Evolutionary conservation across 2,329 filamentous ascomycete species (phyloP).

Genomic region (Colletotrichum karsti): DNA sequence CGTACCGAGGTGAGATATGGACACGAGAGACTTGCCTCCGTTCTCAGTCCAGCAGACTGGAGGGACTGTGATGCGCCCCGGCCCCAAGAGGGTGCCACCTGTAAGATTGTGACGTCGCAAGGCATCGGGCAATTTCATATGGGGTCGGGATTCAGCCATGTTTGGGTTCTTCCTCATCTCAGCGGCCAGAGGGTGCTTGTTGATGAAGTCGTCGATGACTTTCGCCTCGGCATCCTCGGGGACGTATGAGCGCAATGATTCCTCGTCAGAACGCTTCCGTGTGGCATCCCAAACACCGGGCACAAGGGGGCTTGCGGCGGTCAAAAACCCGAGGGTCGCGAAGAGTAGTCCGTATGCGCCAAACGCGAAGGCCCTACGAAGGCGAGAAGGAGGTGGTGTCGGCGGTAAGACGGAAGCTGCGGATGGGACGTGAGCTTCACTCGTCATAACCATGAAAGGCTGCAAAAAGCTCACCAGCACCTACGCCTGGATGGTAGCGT

Average conservation of each 20-base stretch:
- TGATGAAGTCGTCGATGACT: slow-evolving; percentile 78
- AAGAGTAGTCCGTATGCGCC: slow-evolving; percentile 46
- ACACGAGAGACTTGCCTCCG: slow-evolving; percentile 73
- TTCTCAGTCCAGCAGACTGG: slow-evolving; percentile 80
- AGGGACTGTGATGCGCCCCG: slow-evolving; percentile 80
- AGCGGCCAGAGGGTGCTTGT: slow-evolving; percentile 77
- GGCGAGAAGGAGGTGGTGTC: neutral
- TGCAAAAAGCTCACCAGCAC: neutral
- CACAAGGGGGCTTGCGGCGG: slow-evolving; percentile 62
- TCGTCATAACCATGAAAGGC: neutral
- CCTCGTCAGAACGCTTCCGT: slow-evolving; percentile 63
- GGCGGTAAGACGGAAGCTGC: neutral
- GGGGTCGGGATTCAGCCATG: slow-evolving; percentile 81
- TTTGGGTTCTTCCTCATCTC: slow-evolving; percentile 72
- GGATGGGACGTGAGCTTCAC: neutral
- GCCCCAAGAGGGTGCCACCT: slow-evolving; percentile 79
- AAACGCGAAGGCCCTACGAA: slow-evolving; percentile 17
- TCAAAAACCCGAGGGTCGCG: slow-evolving; percentile 61
- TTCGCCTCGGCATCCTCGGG: slow-evolving; percentile 61
- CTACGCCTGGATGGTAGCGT: slow-evolving; percentile 4
- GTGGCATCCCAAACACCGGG: slow-evolving; percentile 34
- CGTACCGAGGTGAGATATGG: slow-evolving; percentile 79
- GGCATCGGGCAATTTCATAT: slow-evolving; percentile 81
- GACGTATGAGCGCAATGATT: slow-evolving; percentile 74
- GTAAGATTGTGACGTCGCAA: slow-evolving; percentile 82